Base-by-base conservation (phyloP, 495 filamentous ascomycete species). In the Chaetomium tenue region DNA sequence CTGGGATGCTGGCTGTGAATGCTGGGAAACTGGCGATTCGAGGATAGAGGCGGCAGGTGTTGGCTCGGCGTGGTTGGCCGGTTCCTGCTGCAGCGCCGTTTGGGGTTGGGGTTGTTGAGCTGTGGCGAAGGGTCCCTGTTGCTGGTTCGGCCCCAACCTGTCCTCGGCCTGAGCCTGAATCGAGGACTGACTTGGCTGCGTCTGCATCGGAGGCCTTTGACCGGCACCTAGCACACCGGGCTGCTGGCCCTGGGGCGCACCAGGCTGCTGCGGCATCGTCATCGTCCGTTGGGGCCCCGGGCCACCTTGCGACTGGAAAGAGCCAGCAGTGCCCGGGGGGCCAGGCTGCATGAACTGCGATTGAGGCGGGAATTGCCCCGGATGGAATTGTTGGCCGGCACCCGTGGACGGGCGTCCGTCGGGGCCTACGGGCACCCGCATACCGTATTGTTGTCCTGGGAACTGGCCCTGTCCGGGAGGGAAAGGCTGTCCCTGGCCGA, bases 1-100 rank as follows among this genome's bases (percentile, higher is more conserved):
- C 15, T 65, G 61, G 23, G 63, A 57, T n/a, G 37, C 47, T 4
- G 68, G 64, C 48, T 71, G 72, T 0, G 69, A 69, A 2, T 53
- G 66, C 11, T 67, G 69, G 13, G 72, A 71, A 5, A 64, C 63
- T 0, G 71, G 71, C 15, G 69, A 73, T 25, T 67, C 70, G 0
- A 66, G 37, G 37, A 48, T 33, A 3, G 65, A 68, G 4, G 30
- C 66, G 40, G 64, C 47, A 22, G 69, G 60, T 3, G 66, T 61
- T 13, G 58, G 57, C 12, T 52, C 65, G 22, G 44, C 56, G 4
- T 57, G 12, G 20, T 58, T 68, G 13, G 52, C 33, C 44, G 20
- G 22, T n/a, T 66, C 57, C 42, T 67, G 68, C 42, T 66, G 64
- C 1, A 58, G 54, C n/a, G 55, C 44, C 40, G 48, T 52, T 22